These are phyloP conservation scores for Fusarium nisikadoi DNA, from an alignment of 2,329 filamentous ascomycete genomes.

Conservation along the genomic window DNA sequence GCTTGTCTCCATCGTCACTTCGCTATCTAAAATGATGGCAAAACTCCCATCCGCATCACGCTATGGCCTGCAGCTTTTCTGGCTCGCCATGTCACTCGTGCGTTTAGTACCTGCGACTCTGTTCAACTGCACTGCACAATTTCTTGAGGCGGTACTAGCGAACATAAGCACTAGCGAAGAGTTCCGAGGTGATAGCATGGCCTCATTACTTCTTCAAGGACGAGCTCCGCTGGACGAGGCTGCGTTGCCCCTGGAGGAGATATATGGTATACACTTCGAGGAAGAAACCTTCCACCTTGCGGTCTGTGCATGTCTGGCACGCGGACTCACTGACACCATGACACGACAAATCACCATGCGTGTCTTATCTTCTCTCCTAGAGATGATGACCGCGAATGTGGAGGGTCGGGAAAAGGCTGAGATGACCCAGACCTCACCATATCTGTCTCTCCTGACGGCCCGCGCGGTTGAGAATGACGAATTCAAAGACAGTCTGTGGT, in stretches of 20 bases:
- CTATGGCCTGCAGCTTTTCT: constrained; percentile 76
- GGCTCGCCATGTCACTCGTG: constrained; percentile 74
- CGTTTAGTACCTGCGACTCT: constrained; percentile 70
- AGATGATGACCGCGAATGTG: constrained; percentile 47
- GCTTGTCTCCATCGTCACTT: constrained; percentile 74
- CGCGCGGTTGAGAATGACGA: constrained; percentile 68
- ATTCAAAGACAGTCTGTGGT: constrained; percentile 71
- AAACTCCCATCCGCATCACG: constrained; percentile 74
- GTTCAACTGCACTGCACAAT: constrained; percentile 73
- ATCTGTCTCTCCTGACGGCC: constrained; percentile 69
- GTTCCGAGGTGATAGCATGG: constrained; percentile 68
- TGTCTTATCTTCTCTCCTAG: constrained; percentile 70
- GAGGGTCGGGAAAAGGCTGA: constrained; percentile 19
- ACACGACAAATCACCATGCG: constrained; percentile 69
- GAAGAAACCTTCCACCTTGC: constrained; percentile 74
- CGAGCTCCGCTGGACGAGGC: constrained; percentile 70
- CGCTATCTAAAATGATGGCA: constrained; percentile 76
- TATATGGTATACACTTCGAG: constrained; percentile 73
- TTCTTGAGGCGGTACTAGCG: constrained; percentile 71
- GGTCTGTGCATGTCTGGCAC: constrained; percentile 70
- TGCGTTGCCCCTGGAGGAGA: constrained; percentile 69
- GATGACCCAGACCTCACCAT: constrained; percentile 60
- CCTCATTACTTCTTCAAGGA: constrained; percentile 69
- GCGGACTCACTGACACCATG: constrained; percentile 70
- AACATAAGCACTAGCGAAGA: constrained; percentile 72